Evolutionary conservation across 139 green algal genomes (phyloP).

Genomic region (Asterochloris erici): DNA sequence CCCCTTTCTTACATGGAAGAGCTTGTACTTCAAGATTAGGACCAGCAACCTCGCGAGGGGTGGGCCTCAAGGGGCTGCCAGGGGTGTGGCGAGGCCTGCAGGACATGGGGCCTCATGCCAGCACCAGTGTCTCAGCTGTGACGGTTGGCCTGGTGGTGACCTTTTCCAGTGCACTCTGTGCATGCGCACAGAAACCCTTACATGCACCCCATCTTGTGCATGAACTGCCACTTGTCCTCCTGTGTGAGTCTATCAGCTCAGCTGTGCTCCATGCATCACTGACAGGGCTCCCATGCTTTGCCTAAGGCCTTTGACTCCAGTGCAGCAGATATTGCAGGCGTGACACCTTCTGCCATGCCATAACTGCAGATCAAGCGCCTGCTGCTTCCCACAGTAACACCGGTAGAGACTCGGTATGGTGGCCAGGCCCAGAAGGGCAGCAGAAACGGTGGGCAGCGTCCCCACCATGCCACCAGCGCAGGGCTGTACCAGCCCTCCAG

Average conservation of each 20-base stretch:
- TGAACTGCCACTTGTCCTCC: background rate
- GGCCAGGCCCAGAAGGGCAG: no score
- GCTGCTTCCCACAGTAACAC: slow-evolving; percentile 33
- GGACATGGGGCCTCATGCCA: no score
- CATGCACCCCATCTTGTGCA: no score
- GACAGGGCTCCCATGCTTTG: background rate
- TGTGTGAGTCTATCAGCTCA: background rate
- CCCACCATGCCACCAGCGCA: no score
- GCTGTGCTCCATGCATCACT: background rate
- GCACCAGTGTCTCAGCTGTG: no score
- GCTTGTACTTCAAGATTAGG: background rate
- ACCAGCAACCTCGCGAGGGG: background rate
- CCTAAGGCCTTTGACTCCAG: background rate
- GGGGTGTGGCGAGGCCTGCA: no score
- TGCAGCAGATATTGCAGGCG: background rate
- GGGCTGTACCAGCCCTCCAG: background rate
- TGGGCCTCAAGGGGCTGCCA: background rate
- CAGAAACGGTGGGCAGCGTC: no score
- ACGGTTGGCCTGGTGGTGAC: no score
- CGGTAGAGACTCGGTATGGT: background rate
- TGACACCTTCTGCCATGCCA: background rate
- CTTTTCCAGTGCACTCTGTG: no score
- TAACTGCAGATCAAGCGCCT: slow-evolving; percentile 28
- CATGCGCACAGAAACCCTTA: no score
- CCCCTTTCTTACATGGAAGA: background rate